A percentile compares a stretch with the other conserved stretches of the same genome.
Evolutionary conservation across 1,284 basidiomycete genomes (phyloP).

Genomic region (Ustilago bromivora): DNA sequence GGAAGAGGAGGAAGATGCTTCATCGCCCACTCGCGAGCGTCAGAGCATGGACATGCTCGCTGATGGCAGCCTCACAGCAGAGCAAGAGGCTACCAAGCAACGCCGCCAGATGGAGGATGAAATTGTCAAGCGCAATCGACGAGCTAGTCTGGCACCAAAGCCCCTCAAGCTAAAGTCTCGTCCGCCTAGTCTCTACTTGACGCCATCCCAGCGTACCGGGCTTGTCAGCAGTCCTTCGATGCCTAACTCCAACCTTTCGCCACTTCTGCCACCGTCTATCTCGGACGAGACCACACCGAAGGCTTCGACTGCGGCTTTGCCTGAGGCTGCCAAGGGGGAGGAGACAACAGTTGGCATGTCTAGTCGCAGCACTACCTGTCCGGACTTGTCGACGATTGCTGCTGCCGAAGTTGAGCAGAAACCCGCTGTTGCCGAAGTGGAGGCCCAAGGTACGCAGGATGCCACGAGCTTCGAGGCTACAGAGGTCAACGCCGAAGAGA

Average conservation of each 20-base stretch:
- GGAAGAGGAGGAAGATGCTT: constrained; percentile 61
- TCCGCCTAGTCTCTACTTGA: constrained; percentile 60
- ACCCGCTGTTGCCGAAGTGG: not conserved
- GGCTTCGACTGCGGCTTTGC: constrained; percentile 9
- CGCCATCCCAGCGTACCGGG: constrained; percentile 31
- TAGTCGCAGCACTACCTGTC: constrained; percentile 41
- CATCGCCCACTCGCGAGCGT: constrained; percentile 48
- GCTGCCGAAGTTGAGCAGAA: not conserved
- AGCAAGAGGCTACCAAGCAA: constrained; percentile 40
- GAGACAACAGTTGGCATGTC: constrained; percentile 13
- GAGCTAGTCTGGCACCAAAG: constrained; percentile 55
- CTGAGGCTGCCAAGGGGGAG: constrained; percentile 15
- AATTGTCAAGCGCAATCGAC: constrained; percentile 53
- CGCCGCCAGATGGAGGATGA: constrained; percentile 51
- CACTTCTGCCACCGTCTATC: constrained; percentile 13
- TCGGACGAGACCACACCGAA: constrained; percentile 31
- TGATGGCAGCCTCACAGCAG: constrained; percentile 19
- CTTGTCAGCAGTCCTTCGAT: constrained; percentile 42
- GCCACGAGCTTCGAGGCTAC: not conserved
- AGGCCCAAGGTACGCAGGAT: not conserved
- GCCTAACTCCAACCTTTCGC: constrained; percentile 40
- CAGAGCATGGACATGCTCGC: constrained; percentile 37
- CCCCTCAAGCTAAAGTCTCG: constrained; percentile 65
- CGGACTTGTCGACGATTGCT: constrained; percentile 16
- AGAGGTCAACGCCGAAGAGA: constrained; percentile 2